phyloP scores from a whole-genome alignment of 768 basidiomycete species.

The Termitomyces sp. region DNA sequence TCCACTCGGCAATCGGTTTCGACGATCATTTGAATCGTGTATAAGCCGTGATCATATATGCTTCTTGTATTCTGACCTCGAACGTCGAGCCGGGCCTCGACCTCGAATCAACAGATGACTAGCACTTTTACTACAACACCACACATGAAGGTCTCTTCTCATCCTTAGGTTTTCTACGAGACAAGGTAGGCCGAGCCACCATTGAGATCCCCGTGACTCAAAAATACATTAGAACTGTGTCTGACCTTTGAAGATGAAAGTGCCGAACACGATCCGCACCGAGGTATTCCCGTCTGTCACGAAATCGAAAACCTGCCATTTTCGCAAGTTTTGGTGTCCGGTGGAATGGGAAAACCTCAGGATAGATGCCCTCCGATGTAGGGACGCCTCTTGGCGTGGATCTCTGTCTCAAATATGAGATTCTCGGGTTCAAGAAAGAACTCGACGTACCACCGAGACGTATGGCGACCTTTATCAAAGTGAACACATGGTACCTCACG shows the following conservation, averaged over 20 bases:
- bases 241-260: neutral
- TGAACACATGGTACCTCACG: neutral
- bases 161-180: too few relatives aligned
- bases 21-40: neutral
- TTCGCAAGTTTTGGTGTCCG: neutral
- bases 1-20: neutral
- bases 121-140: neutral
- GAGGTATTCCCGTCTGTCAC: neutral
- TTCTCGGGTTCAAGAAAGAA: neutral
- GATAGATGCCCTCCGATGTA: neutral
- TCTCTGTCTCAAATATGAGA: neutral
- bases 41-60: neutral
- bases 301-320: neutral
- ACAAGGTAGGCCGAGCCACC: neutral
- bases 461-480: neutral
- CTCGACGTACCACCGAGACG: neutral
- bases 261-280: neutral
- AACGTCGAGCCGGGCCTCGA: neutral
- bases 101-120: neutral
- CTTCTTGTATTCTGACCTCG: neutral
- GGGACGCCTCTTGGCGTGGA: neutral
- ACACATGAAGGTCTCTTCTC: too few relatives aligned
- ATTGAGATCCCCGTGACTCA: neutral
- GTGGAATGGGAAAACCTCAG: neutral
- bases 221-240: neutral